Base-by-base conservation (phyloP, 768 basidiomycete genomes). In the Lentinula sp. region DNA sequence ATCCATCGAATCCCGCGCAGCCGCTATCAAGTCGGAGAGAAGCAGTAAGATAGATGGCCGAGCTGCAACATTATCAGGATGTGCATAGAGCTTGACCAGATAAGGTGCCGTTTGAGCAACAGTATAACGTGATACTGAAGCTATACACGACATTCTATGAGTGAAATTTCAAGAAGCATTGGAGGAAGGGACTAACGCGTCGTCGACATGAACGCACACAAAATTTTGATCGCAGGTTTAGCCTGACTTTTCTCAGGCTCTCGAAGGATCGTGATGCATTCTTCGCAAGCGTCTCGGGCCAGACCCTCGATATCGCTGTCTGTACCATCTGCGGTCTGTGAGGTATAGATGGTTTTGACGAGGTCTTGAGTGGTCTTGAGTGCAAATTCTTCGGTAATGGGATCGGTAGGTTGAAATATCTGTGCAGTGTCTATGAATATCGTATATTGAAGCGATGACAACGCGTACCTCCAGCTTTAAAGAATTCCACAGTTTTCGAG, bases 231-330 rank as follows among this genome's bases (percentile, higher is more conserved):
- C 1, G 94, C 95, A 43, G 91, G 86, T 69, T 86, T 86, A 1
- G 95, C 94, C 70, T 94, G 91, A 69, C 84, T 88, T 76, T 98
- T 98, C 71, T 98, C 97, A 0, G 96, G 94, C 69, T 97, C 92
- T 46, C 85, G 82, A 46, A 98, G 73, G 60, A 90, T 84, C 23
- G 81, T 79, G 7, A 94, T 78, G 66, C 92, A 95, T 68, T 97
- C 92, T 59, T 85, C 82, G 63, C 89, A 90, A 0, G 90, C 87
- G 46, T 89, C 86, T 64, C 81, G 82, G 15, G 88, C 88, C 2
- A 96, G 75, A 5, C 85, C 86, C 51, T 81, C 74, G 15, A 82
- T 72, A 51, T 79, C 76, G 48, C 72, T 72, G 16, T 77, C 75
- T 55, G 76, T 76, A 3, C 72, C 65, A 3, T 73, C 69, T 8